These are phyloP conservation scores for Daldinia decipiens DNA, from an alignment of 495 filamentous ascomycete genomes.

Conservation along the genomic window DNA sequence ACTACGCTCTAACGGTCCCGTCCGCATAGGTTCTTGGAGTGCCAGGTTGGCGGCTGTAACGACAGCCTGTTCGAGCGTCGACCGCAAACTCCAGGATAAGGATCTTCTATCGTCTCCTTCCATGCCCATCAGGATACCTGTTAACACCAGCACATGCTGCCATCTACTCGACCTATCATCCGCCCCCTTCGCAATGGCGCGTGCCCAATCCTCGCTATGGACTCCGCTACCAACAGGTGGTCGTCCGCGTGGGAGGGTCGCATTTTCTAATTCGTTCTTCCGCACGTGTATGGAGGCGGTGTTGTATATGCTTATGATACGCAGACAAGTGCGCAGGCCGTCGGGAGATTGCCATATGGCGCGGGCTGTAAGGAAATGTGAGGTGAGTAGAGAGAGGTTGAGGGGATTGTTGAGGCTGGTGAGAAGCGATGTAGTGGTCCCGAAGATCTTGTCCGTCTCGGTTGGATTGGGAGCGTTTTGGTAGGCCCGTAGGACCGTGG, in stretches of 20 bases:
- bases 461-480: constrained; percentile 60
- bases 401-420: constrained; percentile 87
- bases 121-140: constrained; percentile 84
- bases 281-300: constrained; percentile 76
- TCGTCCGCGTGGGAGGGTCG: constrained; percentile 51
- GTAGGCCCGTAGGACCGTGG: constrained; percentile 60
- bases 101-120: constrained; percentile 72
- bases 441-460: constrained; percentile 70
- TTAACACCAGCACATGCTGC: constrained; percentile 85
- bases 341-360: constrained; percentile 85
- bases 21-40: constrained; percentile 60
- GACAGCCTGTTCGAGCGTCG: constrained; percentile 79
- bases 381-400: constrained; percentile 88
- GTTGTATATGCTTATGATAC: constrained; percentile 88
- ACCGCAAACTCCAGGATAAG: constrained; percentile 69
- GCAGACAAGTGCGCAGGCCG: constrained; percentile 75
- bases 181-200: constrained; percentile 82
- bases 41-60: constrained; percentile 83
- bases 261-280: constrained; percentile 64
- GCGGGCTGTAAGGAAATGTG: constrained; percentile 86
- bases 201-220: constrained; percentile 80
- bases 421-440: constrained; percentile 82
- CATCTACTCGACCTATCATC: constrained; percentile 86
- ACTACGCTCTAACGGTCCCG: constrained; percentile 65
- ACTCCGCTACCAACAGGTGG: constrained; percentile 59